Evolutionary conservation across 805 yeast genomes (phyloP), one percentile per base, ranked within the genome.

Genomic region (Ogataea zsoltii): DNA sequence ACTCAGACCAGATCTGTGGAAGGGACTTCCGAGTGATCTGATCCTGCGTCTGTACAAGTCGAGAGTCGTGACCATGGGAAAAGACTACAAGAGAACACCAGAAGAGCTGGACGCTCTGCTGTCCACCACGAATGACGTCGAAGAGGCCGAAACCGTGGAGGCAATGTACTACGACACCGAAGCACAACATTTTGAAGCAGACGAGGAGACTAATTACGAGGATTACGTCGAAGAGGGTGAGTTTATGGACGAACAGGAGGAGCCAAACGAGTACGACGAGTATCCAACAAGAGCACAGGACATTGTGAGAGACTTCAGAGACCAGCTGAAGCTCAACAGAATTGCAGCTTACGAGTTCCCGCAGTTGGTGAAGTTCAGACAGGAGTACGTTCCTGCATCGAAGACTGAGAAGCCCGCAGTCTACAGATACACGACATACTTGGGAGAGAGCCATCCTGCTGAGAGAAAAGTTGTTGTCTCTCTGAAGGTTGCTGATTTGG

Each of bases 321-420:
- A 80, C 53, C 82, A 79, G 55, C 82, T 96, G 55, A 80, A 85
- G 52, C 81, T 83, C 58, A 83, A 83, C 60, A 77, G 97, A 57
- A 74, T 88, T 35, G 88, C 95, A 10, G 97, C 97, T 0, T 92
- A 85, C 68, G 98, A 92, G 63, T 76, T 92, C 74, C 99, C 99
- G 6, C 76, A 81, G 45, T 74, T 94, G 52, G 82, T 83, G 33
- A 82, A 88, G 64, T 86, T 75, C 62, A 83, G 92, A 55, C 81
- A 85, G 65, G 75, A 74, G 48, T 91, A 87, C 69, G 63, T 59
- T 28, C 83, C 83, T 16, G 71, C 72, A 12, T 54, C 72, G 5
- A 54, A 55, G 10, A 61, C 58, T 14, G 69, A 72, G 21, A 65
- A 72, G 9, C 89, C 90, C 4, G 70, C 90, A 33, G 71, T 72